phyloP scores from a whole-genome alignment of 192 early-diverging fungal genomes.

The Obelidium mucronatum region DNA sequence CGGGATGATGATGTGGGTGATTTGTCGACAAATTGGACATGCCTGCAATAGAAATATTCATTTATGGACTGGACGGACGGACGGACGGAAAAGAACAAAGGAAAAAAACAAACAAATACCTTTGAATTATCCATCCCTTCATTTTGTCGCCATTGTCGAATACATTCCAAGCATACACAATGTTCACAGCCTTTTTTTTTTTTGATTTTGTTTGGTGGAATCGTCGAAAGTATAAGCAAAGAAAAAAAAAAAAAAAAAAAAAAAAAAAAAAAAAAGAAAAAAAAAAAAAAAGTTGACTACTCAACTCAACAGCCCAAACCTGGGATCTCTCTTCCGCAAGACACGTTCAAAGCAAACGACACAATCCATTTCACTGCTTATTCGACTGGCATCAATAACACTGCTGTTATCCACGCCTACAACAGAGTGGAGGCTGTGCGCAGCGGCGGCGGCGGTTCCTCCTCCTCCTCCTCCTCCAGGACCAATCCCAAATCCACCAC shows the following conservation, averaged over 20 bases:
- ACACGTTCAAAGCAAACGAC: constrained; percentile 60
- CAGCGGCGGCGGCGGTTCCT: background rate
- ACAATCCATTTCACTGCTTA: constrained; percentile 54
- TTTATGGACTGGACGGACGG: background rate
- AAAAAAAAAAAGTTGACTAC: background rate
- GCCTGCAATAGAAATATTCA: constrained; percentile 28
- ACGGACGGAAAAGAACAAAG: background rate
- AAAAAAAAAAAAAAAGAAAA: constrained; percentile 17
- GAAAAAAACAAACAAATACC: constrained; percentile 31
- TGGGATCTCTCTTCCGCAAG: constrained; percentile 48
- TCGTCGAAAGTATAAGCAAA: background rate
- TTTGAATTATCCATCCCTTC: constrained; percentile 55
- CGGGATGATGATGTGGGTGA: constrained; percentile 57
- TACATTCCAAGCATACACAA: constrained; percentile 59
- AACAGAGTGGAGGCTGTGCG: no score
- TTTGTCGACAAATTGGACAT: constrained; percentile 61
- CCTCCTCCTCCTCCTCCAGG: background rate
- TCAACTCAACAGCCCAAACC: constrained; percentile 58
- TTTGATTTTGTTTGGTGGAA: no score
- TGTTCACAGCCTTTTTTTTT: constrained; percentile 52
- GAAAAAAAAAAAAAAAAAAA: background rate
- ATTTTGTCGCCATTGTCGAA: constrained; percentile 56
- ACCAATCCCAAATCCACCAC: background rate
- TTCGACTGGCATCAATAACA: background rate
- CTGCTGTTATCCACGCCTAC: no score